Evolutionary conservation across 2,329 filamentous ascomycete species (phyloP), one percentile per base, ranked within the genome.

Genomic region (Arthrobotrys pseudoclavata): DNA sequence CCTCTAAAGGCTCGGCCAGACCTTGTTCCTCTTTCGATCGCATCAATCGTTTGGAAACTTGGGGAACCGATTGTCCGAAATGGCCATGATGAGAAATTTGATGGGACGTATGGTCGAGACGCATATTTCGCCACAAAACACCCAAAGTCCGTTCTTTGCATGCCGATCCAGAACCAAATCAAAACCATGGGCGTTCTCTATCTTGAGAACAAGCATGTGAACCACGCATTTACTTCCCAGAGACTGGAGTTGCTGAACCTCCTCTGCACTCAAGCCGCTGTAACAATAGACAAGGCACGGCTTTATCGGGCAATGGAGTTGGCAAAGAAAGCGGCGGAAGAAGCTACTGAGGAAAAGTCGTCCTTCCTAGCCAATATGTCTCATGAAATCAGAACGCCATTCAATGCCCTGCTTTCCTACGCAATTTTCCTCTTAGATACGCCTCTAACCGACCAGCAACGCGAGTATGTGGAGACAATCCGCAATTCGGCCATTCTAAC

Each of bases 1-100:
- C 80, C 80, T 20, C 71, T 82, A 7, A 77, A 82, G 20, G 79
- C 77, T 52, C 79, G 81, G 18, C 77, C 81, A 22, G 81, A 82
- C 60, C 71, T 82, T 6, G 80, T 98, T 79, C 85, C 97, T 6
- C 94, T 98, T 57, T 94, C 94, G 1, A 92, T 89, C 18, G 91
- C 98, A 81, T 98, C 98, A 84, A 98, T 99, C 79, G 88, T 97
- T 31, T 96, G 98, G 37, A 96, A 98, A 84, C 83, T 98, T 80
- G 96, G 96, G 88, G 87, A 68, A 85, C 89, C 48, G 87, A 90
- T 79, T 89, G 84, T 81, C 29, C 76, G 79, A 34, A 79, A 81
- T 63, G 76, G 80, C 34, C 79, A 81, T 37, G 81, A 81, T 52
- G 75, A 81, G 31, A 81, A 82, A 47, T 81, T 81, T 45, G 81